These are phyloP conservation scores for Cordyceps cicadae DNA, from an alignment of 2,329 filamentous ascomycete species.

Conservation along the genomic window DNA sequence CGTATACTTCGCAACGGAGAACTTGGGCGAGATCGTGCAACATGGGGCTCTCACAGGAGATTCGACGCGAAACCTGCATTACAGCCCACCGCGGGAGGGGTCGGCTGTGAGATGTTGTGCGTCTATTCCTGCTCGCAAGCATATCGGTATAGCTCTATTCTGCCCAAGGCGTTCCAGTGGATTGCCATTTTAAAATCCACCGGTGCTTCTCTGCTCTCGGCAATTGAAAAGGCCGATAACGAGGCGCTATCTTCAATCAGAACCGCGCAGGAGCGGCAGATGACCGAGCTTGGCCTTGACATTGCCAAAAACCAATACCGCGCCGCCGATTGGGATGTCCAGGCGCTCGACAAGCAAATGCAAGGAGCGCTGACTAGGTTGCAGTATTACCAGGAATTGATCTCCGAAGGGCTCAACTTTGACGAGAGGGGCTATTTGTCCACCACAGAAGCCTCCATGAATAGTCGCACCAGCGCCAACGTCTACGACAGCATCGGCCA, in stretches of 20 bases:
- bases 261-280: constrained; percentile 3
- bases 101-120: neutral
- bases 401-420: constrained; percentile 3
- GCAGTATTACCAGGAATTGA: constrained; percentile 6
- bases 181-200: constrained; percentile 1
- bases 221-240: constrained; percentile 1
- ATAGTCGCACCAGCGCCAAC: constrained; percentile 6
- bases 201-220: constrained; percentile 1
- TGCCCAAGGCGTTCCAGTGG: constrained; percentile 6
- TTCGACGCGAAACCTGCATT: neutral
- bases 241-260: constrained; percentile 1
- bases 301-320: constrained; percentile 8
- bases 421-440: constrained; percentile 4
- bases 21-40: neutral
- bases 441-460: constrained; percentile 6
- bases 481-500: constrained; percentile 3
- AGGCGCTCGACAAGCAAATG: constrained; percentile 10
- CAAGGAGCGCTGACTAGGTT: neutral
- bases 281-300: constrained; percentile 4
- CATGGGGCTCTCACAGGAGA: constrained; percentile 4
- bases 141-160: constrained; percentile 2
- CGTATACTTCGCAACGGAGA: neutral
- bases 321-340: constrained; percentile 9
- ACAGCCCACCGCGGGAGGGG: neutral
- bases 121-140: constrained; percentile 2